Percentiles rank a stretch among this genome's conserved stretches.
Conservation (phyloP, 495 filamentous ascomycete genomes). For the Penicillium bovifimosum region DNA sequence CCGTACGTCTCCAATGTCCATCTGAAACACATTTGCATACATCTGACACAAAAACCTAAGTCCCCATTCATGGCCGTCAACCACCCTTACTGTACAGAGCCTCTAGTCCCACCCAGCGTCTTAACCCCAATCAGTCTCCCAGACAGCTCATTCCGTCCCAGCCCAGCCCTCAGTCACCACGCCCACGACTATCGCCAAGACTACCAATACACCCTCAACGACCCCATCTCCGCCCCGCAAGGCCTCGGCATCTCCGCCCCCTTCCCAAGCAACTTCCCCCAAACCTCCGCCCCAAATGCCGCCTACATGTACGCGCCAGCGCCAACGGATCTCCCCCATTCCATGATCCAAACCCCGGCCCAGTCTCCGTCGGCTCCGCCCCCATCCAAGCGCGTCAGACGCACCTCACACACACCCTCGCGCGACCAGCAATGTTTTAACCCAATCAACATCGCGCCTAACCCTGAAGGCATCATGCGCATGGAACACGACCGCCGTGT, state of each 20-base stretch:
- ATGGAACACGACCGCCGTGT: slow-evolving; percentile 33
- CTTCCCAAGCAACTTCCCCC: slow-evolving; percentile 32
- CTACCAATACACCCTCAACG: slow-evolving; percentile 30
- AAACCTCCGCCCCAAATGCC: slow-evolving; percentile 18
- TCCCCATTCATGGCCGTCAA: slow-evolving; percentile 25
- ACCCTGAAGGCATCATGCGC: slow-evolving; percentile 36
- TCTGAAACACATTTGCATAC: not conserved
- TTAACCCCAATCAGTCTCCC: slow-evolving; percentile 40
- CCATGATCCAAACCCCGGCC: slow-evolving; percentile 16
- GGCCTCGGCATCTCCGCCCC: slow-evolving; percentile 38
- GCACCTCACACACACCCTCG: slow-evolving; percentile 20
- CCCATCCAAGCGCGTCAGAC: slow-evolving; percentile 26
- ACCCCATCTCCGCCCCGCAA: slow-evolving; percentile 23
- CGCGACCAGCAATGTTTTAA: slow-evolving; percentile 32
- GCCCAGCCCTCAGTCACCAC: slow-evolving; percentile 37
- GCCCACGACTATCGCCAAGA: slow-evolving; percentile 31
- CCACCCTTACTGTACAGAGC: slow-evolving; percentile 31
- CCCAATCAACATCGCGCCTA: slow-evolving; percentile 35
- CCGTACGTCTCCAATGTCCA: slow-evolving; percentile 25
- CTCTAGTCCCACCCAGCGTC: slow-evolving; percentile 26
- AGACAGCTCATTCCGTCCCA: slow-evolving; percentile 34
- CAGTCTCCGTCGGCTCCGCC: slow-evolving; percentile 23
- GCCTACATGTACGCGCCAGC: slow-evolving; percentile 23
- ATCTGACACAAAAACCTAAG: slow-evolving; percentile 11
- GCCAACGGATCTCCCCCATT: slow-evolving; percentile 13